Base-by-base conservation (phyloP, 2,329 filamentous ascomycete species). In the Hirsutella minnesotensis region DNA sequence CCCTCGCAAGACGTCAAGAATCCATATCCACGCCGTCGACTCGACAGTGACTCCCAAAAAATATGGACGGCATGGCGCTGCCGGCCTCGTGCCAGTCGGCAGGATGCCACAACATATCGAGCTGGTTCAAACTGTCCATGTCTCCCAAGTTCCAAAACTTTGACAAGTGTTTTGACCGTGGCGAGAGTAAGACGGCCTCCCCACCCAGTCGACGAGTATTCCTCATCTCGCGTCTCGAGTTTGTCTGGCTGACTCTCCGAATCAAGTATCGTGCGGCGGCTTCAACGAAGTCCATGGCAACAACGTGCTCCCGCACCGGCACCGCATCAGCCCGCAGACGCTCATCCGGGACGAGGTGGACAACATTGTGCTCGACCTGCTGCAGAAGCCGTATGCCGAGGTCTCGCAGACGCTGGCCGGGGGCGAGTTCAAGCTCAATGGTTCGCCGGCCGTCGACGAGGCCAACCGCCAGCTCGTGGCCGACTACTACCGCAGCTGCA, bases 401-500 rank as follows among this genome's bases (percentile, higher is more conserved):
- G 38, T 30, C 8, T 39, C 38, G 15, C 4, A 29, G 16, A 27
- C 38, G 19, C 22, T 39, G 38, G n/a, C 21, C 13, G 10, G n/a
- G 24, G 19, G 16, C 12, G 18, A 22, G 24, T 18, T 40, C 16
- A n/a, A 4, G 38, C 24, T 40, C 8, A 18, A 22, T 5, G 27
- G 27, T 8, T 33, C 27, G n/a, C 16, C 8, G 12, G 38, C 3
- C n/a, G 24, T 39, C 3, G 29, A 34, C 30, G 10, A 18, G 24
- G 18, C 27, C 22, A 40, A 40, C 19, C 39, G 19, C 4, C 19
- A 24, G 12, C 15, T 22, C 31, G 41, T 42, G 31, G 24, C 27
- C 9, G 13, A 15, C n/a, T 49, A 51, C 40, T 49, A 44, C 29
- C 5, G 33, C 2, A 41, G 35, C 10, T 50, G 46, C 24, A 24